These are phyloP conservation scores for Dissophora globulifera DNA, from an alignment of 192 early-diverging fungal species.

Conservation along the genomic window DNA sequence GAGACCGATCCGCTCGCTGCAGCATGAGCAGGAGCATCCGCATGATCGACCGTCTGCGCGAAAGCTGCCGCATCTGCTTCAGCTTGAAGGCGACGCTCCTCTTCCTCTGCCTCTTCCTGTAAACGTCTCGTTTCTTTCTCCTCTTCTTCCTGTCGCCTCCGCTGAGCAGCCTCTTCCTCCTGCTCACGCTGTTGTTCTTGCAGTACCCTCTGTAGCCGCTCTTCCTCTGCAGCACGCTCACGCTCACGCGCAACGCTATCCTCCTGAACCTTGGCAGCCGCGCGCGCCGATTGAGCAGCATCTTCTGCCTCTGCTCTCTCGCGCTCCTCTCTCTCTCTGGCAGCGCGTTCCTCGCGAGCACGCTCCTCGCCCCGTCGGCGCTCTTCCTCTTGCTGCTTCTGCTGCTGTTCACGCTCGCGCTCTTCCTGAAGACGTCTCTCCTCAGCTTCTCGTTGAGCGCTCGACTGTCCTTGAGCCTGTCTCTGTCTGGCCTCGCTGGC, in stretches of 20 bases:
- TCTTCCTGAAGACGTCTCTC: conserved; percentile 53
- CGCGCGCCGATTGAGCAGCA: conserved; percentile 35
- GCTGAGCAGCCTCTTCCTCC: conserved; percentile 1
- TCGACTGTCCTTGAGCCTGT: conserved; percentile 3
- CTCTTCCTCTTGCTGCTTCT: conserved; percentile 45
- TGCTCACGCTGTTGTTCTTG: conserved; percentile 7
- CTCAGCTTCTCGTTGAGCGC: conserved; percentile 29
- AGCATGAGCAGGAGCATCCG: neutral
- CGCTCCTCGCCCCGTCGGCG: conserved; percentile 13
- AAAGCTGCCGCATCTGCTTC: neutral
- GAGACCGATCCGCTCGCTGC: conserved; percentile 36
- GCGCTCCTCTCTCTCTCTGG: conserved; percentile 54
- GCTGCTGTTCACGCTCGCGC: conserved; percentile 29
- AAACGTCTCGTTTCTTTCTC: conserved; percentile 21
- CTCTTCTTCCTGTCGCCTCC: neutral
- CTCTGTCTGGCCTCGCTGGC: conserved; percentile 35
- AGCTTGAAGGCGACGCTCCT: conserved; percentile 33
- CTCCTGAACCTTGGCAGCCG: conserved; percentile 23
- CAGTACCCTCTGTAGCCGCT: conserved; percentile 14
- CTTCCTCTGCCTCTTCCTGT: conserved; percentile 48
- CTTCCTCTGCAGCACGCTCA: conserved; percentile 24
- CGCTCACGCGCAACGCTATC: conserved; percentile 1
- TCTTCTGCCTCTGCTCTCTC: conserved; percentile 40
- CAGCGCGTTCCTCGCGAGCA: conserved; percentile 56
- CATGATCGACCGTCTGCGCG: neutral